These are phyloP conservation scores for Aspergillus clavatus DNA, from an alignment of 2,329 filamentous ascomycete species.

Conservation along the genomic window DNA sequence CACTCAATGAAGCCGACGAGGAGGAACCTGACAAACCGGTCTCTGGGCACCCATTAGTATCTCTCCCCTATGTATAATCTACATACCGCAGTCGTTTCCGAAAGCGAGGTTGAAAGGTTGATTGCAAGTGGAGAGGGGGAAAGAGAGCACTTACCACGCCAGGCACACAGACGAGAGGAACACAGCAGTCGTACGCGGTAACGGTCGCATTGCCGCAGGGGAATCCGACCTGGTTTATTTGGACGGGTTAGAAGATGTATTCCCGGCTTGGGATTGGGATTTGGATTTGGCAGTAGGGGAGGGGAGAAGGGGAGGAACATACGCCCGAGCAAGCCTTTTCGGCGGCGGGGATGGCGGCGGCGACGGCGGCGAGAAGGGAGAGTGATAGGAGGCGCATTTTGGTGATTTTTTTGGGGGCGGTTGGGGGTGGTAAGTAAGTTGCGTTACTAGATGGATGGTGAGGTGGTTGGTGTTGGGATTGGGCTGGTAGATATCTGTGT, in stretches of 20 bases:
- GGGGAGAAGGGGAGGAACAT: neutral
- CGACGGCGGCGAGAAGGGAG: constrained; percentile 5
- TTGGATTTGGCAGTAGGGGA: too few species aligned
- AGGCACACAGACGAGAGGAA: constrained; percentile 6
- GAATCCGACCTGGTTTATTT: neutral
- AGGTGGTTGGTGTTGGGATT: neutral
- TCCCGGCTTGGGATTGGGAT: too few species aligned
- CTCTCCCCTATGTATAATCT: too few species aligned
- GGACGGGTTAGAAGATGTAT: neutral
- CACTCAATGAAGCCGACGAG: too few species aligned
- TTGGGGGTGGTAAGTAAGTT: neutral
- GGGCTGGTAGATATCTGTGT: neutral
- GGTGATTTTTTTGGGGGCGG: neutral
- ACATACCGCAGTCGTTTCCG: too few species aligned
- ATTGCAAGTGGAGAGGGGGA: neutral
- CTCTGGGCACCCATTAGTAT: too few species aligned
- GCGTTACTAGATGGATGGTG: neutral
- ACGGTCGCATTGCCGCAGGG: constrained; percentile 8
- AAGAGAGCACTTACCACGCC: neutral
- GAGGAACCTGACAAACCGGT: too few species aligned
- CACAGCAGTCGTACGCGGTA: constrained; percentile 6
- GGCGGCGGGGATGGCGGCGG: constrained; percentile 5
- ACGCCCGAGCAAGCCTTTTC: constrained; percentile 7
- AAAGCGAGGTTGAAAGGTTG: too few species aligned
- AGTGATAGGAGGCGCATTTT: constrained; percentile 13